Evolutionary conservation across 139 green algal species (phyloP), one percentile per base, ranked within the genome.

Genomic region (Picochlorum sp.): DNA sequence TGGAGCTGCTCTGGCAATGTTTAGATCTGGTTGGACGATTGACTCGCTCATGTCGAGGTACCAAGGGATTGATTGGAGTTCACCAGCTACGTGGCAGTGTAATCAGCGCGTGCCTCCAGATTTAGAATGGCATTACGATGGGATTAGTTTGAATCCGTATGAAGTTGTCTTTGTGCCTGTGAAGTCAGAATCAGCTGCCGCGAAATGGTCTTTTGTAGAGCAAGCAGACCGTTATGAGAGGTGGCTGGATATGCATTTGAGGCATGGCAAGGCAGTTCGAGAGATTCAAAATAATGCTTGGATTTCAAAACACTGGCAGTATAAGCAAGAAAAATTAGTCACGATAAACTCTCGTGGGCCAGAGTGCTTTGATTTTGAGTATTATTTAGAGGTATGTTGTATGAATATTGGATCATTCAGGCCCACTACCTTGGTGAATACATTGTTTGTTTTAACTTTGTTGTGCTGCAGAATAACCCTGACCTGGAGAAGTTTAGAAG

Each of bases 311-410:
- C 37, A 38, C 21, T 69, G 59, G 71, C 32, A 15, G 23, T 23
- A 58, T 16, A 67, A 68, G 32, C 45, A n/a, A 24, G 44, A 72
- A 23, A 61, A 71, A 18, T 64, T 83, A 50, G 24, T 69, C n/a
- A 60, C 54, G 6, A 68, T 71, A 34, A 80, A 76, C 32, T 26
- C 49, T 2, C 60, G 76, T 4, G 76, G 76, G 0, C 72, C 69
- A 2, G 74, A 62, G 41, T 83, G 76, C 73, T 83, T 83, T 61
- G 76, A 83, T 47, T 71, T 78, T 23, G 28, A 37, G 3, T 83
- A 66, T 37, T 82, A 82, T 58, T 38, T 78, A 30, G 30, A 71
- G 62, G 69, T 69, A 59, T 4, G 58, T 16, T 26, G n/a, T 28
- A 38, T 15, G 15, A 26, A 41, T 69, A 0, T 7, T 65, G 16